A percentile compares a stretch with the other conserved stretches of the same genome.
phyloP scores from a whole-genome alignment of 805 yeast species.

The Candida nemodendra region DNA sequence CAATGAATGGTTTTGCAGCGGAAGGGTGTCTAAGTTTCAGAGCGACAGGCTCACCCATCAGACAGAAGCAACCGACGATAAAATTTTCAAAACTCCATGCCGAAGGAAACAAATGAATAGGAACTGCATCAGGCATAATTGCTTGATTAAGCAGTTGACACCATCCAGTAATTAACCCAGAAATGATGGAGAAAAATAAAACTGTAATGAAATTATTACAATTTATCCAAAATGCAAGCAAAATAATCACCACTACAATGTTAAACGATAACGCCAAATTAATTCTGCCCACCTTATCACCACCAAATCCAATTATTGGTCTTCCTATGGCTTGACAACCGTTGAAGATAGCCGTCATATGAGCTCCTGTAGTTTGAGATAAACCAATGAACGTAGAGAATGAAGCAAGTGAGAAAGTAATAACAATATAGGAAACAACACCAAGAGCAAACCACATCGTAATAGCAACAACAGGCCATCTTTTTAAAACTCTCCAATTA shows the following conservation, averaged over 20 bases:
- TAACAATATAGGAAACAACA: constrained; percentile 41
- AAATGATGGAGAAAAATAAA: constrained; percentile 36
- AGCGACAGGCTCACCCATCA: constrained; percentile 32
- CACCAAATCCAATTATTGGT: constrained; percentile 44
- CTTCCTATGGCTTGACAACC: constrained; percentile 49
- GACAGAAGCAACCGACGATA: constrained; percentile 27
- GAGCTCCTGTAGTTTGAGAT: constrained; percentile 41
- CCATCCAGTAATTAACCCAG: constrained; percentile 48
- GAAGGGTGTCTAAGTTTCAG: constrained; percentile 23
- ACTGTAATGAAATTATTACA: constrained; percentile 33
- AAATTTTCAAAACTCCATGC: constrained; percentile 29
- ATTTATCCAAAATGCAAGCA: constrained; percentile 46
- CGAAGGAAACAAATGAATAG: constrained; percentile 28
- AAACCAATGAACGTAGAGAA: constrained; percentile 49
- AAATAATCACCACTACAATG: constrained; percentile 32
- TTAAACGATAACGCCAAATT: constrained; percentile 41
- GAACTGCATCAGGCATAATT: constrained; percentile 30
- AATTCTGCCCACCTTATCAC: constrained; percentile 46
- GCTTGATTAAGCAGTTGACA: constrained; percentile 33
- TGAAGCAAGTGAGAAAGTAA: constrained; percentile 46
- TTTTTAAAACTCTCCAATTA: constrained; percentile 15
- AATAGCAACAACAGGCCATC: constrained; percentile 18
- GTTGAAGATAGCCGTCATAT: constrained; percentile 44
- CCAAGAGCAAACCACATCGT: constrained; percentile 33
- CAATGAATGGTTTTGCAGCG: constrained; percentile 44